Conservation (phyloP, 768 basidiomycete species). For the Agrocybe praecox region DNA sequence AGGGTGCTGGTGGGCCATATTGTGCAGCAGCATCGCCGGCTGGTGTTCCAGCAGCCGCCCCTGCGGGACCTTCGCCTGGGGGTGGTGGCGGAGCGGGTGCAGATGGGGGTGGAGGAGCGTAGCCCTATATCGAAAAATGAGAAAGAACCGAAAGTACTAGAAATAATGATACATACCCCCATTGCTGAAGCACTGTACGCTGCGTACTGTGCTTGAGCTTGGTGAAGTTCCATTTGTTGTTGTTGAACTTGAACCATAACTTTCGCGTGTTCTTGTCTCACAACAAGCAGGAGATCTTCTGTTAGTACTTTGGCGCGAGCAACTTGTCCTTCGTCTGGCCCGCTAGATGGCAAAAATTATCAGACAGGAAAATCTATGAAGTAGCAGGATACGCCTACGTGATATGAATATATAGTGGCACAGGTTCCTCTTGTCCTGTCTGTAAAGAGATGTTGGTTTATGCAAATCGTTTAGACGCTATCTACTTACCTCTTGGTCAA, state of each 20-base stretch:
- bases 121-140: conserved; percentile 31
- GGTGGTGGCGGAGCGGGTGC: conserved; percentile 58
- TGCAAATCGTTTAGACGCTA: background rate
- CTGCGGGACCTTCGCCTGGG: conserved; percentile 48
- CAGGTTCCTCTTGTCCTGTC: conserved; percentile 84
- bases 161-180: conserved; percentile 43
- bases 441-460: background rate
- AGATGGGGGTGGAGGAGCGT: conserved; percentile 51
- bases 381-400: conserved; percentile 56
- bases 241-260: conserved; percentile 64
- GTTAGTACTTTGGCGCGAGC: conserved; percentile 85
- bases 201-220: conserved; percentile 81
- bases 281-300: conserved; percentile 89
- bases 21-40: conserved; percentile 47
- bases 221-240: conserved; percentile 86
- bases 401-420: conserved; percentile 91
- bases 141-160: background rate
- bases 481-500: conserved; percentile 51
- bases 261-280: conserved; percentile 85
- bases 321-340: conserved; percentile 88
- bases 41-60: conserved; percentile 47
- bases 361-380: conserved; percentile 1
- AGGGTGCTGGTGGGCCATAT: conserved; percentile 40
- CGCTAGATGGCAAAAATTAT: conserved; percentile 31
- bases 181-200: conserved; percentile 58